Conservation (phyloP, 768 basidiomycete genomes). For the Trametes maxima region DNA sequence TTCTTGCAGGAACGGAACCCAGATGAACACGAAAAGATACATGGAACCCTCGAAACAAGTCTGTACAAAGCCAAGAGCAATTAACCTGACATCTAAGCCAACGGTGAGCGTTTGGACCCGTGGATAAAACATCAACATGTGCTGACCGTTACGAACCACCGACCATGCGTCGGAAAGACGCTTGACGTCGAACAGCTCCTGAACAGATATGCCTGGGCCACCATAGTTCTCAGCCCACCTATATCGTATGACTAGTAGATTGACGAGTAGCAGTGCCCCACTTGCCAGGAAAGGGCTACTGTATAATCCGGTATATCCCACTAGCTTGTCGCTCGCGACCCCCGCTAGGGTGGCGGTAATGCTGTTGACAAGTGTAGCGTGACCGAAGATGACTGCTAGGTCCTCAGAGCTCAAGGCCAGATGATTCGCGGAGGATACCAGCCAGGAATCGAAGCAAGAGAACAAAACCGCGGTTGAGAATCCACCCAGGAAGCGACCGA, state of each 20-base stretch:
- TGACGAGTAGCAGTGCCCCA: slow-evolving; percentile 53
- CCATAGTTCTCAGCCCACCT: slow-evolving; percentile 77
- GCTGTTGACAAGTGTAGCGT: slow-evolving; percentile 73
- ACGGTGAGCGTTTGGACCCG: background rate
- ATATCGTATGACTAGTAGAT: slow-evolving; percentile 56
- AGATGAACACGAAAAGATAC: slow-evolving; percentile 84
- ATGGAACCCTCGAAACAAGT: slow-evolving; percentile 85
- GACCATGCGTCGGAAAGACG: slow-evolving; percentile 58
- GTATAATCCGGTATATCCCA: slow-evolving; percentile 52
- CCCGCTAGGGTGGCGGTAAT: slow-evolving; percentile 71
- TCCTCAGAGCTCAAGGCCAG: slow-evolving; percentile 55
- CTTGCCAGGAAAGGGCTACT: slow-evolving; percentile 70
- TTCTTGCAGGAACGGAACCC: slow-evolving; percentile 79
- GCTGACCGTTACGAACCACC: slow-evolving; percentile 43
- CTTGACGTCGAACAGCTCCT: slow-evolving; percentile 47
- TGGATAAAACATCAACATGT: background rate
- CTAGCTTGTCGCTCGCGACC: slow-evolving; percentile 66
- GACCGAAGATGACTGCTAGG: slow-evolving; percentile 70
- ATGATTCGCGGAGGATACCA: slow-evolving; percentile 61
- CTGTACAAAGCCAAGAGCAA: slow-evolving; percentile 71
- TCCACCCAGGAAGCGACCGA: slow-evolving; percentile 69
- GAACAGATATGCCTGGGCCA: slow-evolving; percentile 18
- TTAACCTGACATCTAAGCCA: slow-evolving; percentile 54
- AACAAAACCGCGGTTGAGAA: slow-evolving; percentile 76
- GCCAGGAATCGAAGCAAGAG: slow-evolving; percentile 78